These are phyloP conservation scores for Cercospora berteroae DNA, from an alignment of 2,329 filamentous ascomycete species.

Conservation along the genomic window DNA sequence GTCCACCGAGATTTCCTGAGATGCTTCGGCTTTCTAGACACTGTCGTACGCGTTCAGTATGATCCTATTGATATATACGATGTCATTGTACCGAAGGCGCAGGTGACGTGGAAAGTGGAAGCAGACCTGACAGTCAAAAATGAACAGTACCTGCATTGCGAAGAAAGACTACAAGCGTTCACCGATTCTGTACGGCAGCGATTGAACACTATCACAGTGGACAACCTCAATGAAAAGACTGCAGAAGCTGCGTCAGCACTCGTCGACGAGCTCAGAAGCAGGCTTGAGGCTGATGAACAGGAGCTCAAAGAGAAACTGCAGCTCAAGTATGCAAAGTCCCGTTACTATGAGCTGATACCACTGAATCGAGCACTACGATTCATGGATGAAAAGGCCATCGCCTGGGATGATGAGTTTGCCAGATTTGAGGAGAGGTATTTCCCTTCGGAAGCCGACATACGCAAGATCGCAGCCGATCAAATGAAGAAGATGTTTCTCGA, in stretches of 20 bases:
- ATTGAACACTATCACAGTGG: constrained; percentile 83
- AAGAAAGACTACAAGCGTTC: constrained; percentile 80
- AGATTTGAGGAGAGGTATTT: constrained; percentile 93
- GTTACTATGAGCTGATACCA: constrained; percentile 95
- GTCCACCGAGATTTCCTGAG: constrained; percentile 88
- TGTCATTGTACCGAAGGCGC: constrained; percentile 83
- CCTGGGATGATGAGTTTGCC: constrained; percentile 87
- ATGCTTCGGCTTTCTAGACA: constrained; percentile 85
- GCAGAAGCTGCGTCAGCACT: constrained; percentile 77
- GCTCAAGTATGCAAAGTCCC: constrained; percentile 86
- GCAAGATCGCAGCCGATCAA: constrained; percentile 85
- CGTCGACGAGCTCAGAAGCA: constrained; percentile 73
- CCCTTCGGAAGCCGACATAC: constrained; percentile 91
- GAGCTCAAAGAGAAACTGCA: constrained; percentile 74
- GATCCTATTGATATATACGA: constrained; percentile 90
- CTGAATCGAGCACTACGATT: constrained; percentile 84
- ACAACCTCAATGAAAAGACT: constrained; percentile 86
- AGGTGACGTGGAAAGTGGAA: constrained; percentile 97
- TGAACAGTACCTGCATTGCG: constrained; percentile 77
- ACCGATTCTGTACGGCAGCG: constrained; percentile 82
- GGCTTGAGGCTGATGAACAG: constrained; percentile 78
- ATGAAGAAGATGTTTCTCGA: constrained; percentile 94
- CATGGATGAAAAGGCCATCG: constrained; percentile 87
- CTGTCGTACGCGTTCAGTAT: constrained; percentile 85
- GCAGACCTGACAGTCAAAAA: constrained; percentile 91